A percentile compares a stretch with the other conserved stretches of the same genome.
Evolutionary conservation across 169 alveolate genomes (phyloP).

Genomic region (Besnoitia besnoiti): DNA sequence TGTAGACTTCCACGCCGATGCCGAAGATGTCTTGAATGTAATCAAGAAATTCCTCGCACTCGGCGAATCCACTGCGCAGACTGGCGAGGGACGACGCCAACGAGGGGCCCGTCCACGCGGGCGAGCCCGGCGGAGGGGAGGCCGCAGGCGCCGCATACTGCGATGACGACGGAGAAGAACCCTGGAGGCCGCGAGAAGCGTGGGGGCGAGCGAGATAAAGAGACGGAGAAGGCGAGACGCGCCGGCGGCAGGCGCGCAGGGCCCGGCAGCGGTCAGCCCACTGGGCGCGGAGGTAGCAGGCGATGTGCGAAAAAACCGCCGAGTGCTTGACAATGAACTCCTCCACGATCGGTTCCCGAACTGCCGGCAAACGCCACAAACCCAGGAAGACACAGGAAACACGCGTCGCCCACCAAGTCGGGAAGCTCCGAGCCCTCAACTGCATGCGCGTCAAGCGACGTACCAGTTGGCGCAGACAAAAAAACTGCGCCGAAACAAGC

Average conservation of each 20-base stretch:
- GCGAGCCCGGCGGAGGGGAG: background rate
- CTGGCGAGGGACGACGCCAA: background rate
- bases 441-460: too few species aligned
- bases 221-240: background rate
- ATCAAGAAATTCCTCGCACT: slow-evolving; percentile 56
- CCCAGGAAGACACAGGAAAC: background rate
- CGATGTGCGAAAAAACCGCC: slow-evolving; percentile 62
- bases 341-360: slow-evolving; percentile 49
- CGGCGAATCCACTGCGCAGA: slow-evolving; percentile 35
- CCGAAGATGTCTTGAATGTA: slow-evolving; percentile 65
- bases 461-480: too few species aligned
- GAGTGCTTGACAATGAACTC: slow-evolving; percentile 45
- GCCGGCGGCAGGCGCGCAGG: background rate
- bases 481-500: too few species aligned
- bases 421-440: too few species aligned
- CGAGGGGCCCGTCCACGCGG: background rate
- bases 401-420: background rate
- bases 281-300: slow-evolving; percentile 63
- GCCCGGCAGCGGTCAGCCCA: slow-evolving; percentile 49
- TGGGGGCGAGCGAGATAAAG: background rate
- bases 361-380: slow-evolving; percentile 34
- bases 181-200: too few species aligned
- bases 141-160: slow-evolving; percentile 17
- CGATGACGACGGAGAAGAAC: background rate
- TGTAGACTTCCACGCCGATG: slow-evolving; percentile 42